A percentile compares a stretch with the other conserved stretches of the same genome.
Evolutionary conservation across 2,329 filamentous ascomycete genomes (phyloP).

Genomic region (Fusarium floridanum): DNA sequence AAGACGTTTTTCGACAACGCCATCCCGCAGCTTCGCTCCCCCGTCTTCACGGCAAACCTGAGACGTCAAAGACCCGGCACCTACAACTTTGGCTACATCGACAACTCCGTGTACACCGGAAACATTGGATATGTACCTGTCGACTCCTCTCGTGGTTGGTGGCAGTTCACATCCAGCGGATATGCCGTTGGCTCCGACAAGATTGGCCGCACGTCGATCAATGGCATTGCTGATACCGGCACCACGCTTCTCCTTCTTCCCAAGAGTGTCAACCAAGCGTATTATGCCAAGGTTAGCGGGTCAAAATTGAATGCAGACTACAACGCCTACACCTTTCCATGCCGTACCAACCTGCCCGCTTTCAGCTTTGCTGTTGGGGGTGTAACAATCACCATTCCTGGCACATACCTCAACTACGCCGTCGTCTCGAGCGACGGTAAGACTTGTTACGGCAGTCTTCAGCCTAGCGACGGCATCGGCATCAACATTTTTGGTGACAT

Average conservation of each 20-base stretch:
- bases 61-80: conserved; percentile 67
- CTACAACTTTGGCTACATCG: conserved; percentile 82
- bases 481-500: conserved; percentile 74
- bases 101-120: conserved; percentile 72
- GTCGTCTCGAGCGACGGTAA: conserved; percentile 53
- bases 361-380: conserved; percentile 69
- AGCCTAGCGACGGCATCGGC: conserved; percentile 60
- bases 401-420: conserved; percentile 67
- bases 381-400: conserved; percentile 68
- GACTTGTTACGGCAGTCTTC: conserved; percentile 77
- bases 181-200: conserved; percentile 45
- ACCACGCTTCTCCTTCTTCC: conserved; percentile 75
- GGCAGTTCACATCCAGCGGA: conserved; percentile 64
- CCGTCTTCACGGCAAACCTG: conserved; percentile 77
- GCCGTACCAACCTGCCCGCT: conserved; percentile 60
- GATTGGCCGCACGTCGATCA: conserved; percentile 48
- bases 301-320: conserved; percentile 54
- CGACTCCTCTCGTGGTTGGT: conserved; percentile 72
- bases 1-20: conserved; percentile 59
- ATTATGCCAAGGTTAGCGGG: conserved; percentile 62
- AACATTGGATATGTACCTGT: conserved; percentile 72
- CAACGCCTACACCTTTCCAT: conserved; percentile 63
- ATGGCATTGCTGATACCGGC: conserved; percentile 69
- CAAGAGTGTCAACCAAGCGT: conserved; percentile 61
- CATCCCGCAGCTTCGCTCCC: conserved; percentile 23